phyloP scores from a whole-genome alignment of 2,329 filamentous ascomycete genomes.

The Fusarium sp. region DNA sequence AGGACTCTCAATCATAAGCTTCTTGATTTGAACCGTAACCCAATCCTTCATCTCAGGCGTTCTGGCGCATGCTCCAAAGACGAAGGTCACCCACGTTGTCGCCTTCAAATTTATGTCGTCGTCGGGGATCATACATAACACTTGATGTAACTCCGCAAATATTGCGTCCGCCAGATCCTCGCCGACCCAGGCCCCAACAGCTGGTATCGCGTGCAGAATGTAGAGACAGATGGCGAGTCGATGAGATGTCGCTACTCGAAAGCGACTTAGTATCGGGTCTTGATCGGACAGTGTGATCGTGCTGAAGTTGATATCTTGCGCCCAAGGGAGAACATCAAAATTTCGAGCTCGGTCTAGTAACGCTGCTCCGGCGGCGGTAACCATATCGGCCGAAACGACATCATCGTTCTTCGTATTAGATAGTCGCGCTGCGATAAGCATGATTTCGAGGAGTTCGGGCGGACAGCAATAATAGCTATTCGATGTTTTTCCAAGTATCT shows the following conservation, averaged over 20 bases:
- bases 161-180: conserved; percentile 50
- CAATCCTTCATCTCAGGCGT: conserved; percentile 57
- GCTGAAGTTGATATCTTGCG: conserved; percentile 51
- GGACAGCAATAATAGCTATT: conserved; percentile 62
- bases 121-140: conserved; percentile 60
- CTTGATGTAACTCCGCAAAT: conserved; percentile 58
- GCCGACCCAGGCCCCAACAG: conserved; percentile 42
- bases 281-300: conserved; percentile 51
- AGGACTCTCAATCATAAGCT: conserved; percentile 55
- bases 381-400: conserved; percentile 46
- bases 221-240: conserved; percentile 60
- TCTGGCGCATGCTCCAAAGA: conserved; percentile 64
- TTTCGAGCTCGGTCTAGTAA: conserved; percentile 53
- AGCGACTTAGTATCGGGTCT: conserved; percentile 51
- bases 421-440: conserved; percentile 57
- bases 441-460: conserved; percentile 57
- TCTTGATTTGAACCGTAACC: conserved; percentile 59
- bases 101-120: conserved; percentile 66
- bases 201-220: conserved; percentile 54
- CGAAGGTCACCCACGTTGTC: conserved; percentile 67
- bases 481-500: conserved; percentile 54
- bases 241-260: conserved; percentile 57
- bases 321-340: conserved; percentile 57
- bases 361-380: conserved; percentile 47
- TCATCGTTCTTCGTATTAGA: conserved; percentile 47